These are phyloP conservation scores for Phlebiopsis gigantea DNA, from an alignment of 768 basidiomycete genomes.

Conservation along the genomic window DNA sequence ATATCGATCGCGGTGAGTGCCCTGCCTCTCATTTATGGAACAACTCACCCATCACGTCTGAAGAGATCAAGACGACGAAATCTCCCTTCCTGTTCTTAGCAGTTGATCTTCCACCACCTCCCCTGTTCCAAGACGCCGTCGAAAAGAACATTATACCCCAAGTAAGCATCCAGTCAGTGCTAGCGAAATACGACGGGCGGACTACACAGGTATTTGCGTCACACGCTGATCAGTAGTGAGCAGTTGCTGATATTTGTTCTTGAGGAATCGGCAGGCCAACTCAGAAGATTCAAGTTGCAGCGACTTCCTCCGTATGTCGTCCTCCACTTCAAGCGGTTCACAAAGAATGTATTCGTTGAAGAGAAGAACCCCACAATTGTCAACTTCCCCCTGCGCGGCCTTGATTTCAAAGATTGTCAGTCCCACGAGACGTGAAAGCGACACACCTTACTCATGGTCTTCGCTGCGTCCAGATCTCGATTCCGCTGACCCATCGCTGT, in stretches of 20 bases:
- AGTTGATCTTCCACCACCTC: conserved; percentile 95
- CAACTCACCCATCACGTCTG: too few species aligned
- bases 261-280: conserved; percentile 79
- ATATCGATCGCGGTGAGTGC: conserved; percentile 82
- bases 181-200: conserved; percentile 90
- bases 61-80: conserved; percentile 79
- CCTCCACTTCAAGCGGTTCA: conserved; percentile 93
- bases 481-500: conserved; percentile 48
- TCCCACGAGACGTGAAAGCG: conserved; percentile 16
- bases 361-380: conserved; percentile 99
- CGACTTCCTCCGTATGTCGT: conserved; percentile 89
- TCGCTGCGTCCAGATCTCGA: conserved; percentile 72
- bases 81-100: conserved; percentile 96
- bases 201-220: conserved; percentile 79
- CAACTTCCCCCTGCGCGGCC: conserved; percentile 90
- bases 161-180: conserved; percentile 83
- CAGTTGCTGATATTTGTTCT: neutral
- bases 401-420: conserved; percentile 92
- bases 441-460: too few species aligned
- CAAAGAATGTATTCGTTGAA: conserved; percentile 93
- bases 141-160: conserved; percentile 99
- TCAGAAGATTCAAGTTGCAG: conserved; percentile 89
- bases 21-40: neutral
- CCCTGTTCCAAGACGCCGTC: conserved; percentile 90
- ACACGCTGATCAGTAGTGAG: too few species aligned